Evolutionary conservation across 306 rosid genomes (phyloP), one percentile per base, ranked within the genome.

Genomic region (Urtica urens): DNA sequence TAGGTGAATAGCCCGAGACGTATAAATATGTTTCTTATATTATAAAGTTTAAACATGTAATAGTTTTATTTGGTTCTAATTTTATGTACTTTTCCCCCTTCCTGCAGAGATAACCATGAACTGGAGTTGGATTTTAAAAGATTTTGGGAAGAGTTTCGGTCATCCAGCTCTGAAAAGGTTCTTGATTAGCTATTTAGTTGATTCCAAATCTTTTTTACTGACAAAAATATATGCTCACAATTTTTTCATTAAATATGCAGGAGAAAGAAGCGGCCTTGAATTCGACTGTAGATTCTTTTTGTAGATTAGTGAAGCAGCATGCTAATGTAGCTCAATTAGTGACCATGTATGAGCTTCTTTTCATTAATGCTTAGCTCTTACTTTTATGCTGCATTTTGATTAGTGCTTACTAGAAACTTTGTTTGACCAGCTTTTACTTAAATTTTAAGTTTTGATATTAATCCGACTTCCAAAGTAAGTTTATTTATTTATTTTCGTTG

Each of bases 101-200:
- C n/a, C n/a, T n/a, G 65, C 93, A 92, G 99, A 77, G 95, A 76
- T 66, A 76, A 59, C 69, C 88, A 86, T 92, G 99, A 86, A 69
- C 53, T 92, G 96, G 99, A 92, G 68, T 82, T 86, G 94, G 99
- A 92, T 78, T 92, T 92, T 87, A 92, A 82, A 80, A 80, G 96
- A 63, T 92, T 69, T 53, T 92, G 99, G 99, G 96, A 86, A 69
- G 99, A 86, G 60, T 92, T 92, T 69, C 82, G 96, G 73, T 78
- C 96, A 61, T 92, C 99, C 62, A 76, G 85, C 86, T 92, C 92
- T 64, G 99, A 85, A 82, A 85, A 92, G 99, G 99, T 92, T 75
- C 60, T 70, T 70, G 28, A 55, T 42, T 46, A 33, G 22, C 28
- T 40, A 31, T 31, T 69, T 63, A 20, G 46, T 63, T 58, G 21